phyloP scores from a whole-genome alignment of 441 rosid genomes.

The Cnidoscolus chayamansa region DNA sequence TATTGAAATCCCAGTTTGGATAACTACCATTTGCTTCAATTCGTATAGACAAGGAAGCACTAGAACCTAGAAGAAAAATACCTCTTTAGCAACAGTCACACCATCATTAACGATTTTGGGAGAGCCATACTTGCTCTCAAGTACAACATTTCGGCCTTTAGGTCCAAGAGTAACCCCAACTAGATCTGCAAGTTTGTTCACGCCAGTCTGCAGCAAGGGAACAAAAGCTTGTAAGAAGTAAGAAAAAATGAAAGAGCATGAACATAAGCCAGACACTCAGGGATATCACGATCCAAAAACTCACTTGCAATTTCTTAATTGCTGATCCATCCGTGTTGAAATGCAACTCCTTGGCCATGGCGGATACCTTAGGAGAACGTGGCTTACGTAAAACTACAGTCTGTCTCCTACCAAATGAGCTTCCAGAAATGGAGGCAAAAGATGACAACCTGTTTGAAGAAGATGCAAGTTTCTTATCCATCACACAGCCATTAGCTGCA shows the following conservation, averaged over 20 bases:
- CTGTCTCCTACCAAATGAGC: conserved; percentile 47
- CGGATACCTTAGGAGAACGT: conserved; percentile 48
- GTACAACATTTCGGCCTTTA: conserved; percentile 92
- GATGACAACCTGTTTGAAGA: conserved; percentile 66
- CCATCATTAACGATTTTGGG: conserved; percentile 96
- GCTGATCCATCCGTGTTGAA: conserved; percentile 93
- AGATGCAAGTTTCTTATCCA: conserved; percentile 54
- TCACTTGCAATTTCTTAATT: conserved; percentile 82
- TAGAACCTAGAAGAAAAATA: conserved; percentile 16
- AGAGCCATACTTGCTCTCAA: conserved; percentile 97
- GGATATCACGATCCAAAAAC: conserved; percentile 18
- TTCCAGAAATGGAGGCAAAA: conserved; percentile 54
- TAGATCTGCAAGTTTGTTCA: conserved; percentile 92
- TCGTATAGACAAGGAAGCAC: not conserved
- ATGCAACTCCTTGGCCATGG: conserved; percentile 81
- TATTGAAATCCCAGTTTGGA: not conserved
- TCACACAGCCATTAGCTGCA: conserved; percentile 43
- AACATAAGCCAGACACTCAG: not conserved
- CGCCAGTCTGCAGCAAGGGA: conserved; percentile 56
- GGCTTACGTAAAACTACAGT: conserved; percentile 42
- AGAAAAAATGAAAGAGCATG: not conserved
- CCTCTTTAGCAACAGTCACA: conserved; percentile 95
- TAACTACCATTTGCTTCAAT: not conserved
- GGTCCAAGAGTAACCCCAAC: conserved; percentile 99
- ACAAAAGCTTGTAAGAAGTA: conserved; percentile 1